Base-by-base conservation (phyloP, 192 early-diverging fungal genomes). In the Rhizophagus clarus region DNA sequence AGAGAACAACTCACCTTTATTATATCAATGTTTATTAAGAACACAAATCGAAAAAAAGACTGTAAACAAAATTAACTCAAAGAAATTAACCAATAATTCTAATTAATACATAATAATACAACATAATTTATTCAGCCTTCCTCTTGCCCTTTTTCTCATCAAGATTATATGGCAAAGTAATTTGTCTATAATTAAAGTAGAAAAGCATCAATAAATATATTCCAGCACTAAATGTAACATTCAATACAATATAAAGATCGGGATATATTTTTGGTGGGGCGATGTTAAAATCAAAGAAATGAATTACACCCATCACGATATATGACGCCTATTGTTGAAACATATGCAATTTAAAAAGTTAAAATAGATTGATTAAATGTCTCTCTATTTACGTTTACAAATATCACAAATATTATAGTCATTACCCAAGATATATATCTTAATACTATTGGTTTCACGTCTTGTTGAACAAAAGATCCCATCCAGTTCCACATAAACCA, bases 231-330 rank as follows among this genome's bases (percentile, higher is more conserved):
- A 93, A 84, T 1, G 92, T 67, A 15, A 92, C 91, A 83, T 98
- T 99, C 10, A 91, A 63, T 11, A 99, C 94, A 3, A 91, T 85
- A 73, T 91, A 97, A 5, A 97, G 29, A 77, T 99, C 95, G 2
- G 97, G 97, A 72, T 93, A 88, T 26, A 85, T 83, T 28, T 84
- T 77, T 22, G 95, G 94, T 24, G 96, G 89, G 2, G 90, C 79
- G 10, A 95, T 74, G 22, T 84, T 77, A 12, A 83, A 77, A 71
- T 97, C 91, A 10, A 87, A 80, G 2, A 86, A 20, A 82, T 97
- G 94, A 62, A 92, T 80, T 22, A 79, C 67, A 3, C 84, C 51
- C 82, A 95, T 93, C 2, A 77, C 42, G 1, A 82, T 60, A 80
- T 92, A 91, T 28, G 72, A 66, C 71, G 20, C 7, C 83, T 76